phyloP scores from a whole-genome alignment of 169 alveolate species.

The Eimeria necatrix region DNA sequence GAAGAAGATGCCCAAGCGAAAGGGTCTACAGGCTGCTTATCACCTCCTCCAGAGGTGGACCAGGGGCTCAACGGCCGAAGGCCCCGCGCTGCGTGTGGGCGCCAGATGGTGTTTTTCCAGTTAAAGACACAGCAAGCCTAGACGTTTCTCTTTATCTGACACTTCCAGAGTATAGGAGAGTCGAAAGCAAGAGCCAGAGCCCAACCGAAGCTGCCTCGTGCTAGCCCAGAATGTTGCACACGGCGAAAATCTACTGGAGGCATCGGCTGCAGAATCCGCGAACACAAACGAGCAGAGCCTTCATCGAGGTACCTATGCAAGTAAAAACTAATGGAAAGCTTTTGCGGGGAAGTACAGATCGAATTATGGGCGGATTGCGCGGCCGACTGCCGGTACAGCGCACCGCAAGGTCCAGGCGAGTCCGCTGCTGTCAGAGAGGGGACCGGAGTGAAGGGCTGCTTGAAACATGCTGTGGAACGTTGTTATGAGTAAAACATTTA shows the following conservation, averaged over 20 bases:
- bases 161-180: background rate
- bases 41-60: background rate
- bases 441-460: background rate
- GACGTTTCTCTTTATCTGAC: background rate
- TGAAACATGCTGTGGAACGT: too few species aligned
- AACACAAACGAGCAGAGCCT: background rate
- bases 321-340: background rate
- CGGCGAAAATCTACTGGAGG: background rate
- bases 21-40: background rate
- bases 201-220: slow-evolving; percentile 17
- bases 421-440: background rate
- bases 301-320: background rate
- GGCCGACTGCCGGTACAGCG: slow-evolving; percentile 29
- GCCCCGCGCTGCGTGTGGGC: slow-evolving; percentile 47
- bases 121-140: background rate
- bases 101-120: background rate
- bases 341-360: background rate
- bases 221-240: slow-evolving; percentile 63
- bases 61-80: slow-evolving; percentile 15
- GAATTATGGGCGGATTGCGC: background rate
- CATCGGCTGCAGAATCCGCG: background rate
- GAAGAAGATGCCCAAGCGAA: background rate
- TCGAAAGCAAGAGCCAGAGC: slow-evolving; percentile 11
- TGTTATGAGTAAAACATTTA: too few species aligned
- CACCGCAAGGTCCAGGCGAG: slow-evolving; percentile 42